phyloP scores from a whole-genome alignment of 1,139 yeast genomes.

The Zygoascus hellenicus region DNA sequence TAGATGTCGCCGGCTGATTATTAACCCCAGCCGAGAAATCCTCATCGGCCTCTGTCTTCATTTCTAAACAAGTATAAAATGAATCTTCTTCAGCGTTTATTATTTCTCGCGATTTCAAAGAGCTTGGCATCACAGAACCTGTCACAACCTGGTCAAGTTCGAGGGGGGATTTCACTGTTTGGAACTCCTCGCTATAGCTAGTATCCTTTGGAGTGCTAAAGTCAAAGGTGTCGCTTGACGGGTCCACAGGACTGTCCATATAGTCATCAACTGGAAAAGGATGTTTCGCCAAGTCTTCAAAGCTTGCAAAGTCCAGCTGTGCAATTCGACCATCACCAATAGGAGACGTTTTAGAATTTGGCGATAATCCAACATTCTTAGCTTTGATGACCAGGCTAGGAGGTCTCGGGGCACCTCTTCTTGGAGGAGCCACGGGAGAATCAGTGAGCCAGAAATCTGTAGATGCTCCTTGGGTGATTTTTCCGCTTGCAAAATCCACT shows the following conservation, averaged over 20 bases:
- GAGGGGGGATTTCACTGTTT: too few relatives aligned
- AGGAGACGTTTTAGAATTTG: not conserved
- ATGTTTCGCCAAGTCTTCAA: not conserved
- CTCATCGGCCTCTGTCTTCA: too few relatives aligned
- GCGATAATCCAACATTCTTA: not conserved
- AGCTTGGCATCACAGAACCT: too few relatives aligned
- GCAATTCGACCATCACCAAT: constrained; percentile 1
- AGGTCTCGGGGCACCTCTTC: not conserved
- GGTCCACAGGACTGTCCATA: not conserved
- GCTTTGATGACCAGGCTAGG: not conserved
- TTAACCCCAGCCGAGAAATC: too few relatives aligned
- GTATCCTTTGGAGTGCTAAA: too few relatives aligned
- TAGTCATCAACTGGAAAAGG: not conserved
- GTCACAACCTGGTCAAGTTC: too few relatives aligned
- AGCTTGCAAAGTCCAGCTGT: not conserved
- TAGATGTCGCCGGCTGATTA: too few relatives aligned
- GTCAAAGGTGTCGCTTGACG: too few relatives aligned
- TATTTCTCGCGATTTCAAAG: not conserved
- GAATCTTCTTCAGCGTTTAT: not conserved
- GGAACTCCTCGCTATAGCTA: too few relatives aligned
- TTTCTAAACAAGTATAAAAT: too few relatives aligned
- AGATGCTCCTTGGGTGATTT: not conserved
- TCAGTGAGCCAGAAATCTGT: constrained; percentile 6
- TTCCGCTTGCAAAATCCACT: not conserved
- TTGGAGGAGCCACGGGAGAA: constrained; percentile 3